phyloP scores from a whole-genome alignment of 192 early-diverging fungal genomes.

The Podila horticola region DNA sequence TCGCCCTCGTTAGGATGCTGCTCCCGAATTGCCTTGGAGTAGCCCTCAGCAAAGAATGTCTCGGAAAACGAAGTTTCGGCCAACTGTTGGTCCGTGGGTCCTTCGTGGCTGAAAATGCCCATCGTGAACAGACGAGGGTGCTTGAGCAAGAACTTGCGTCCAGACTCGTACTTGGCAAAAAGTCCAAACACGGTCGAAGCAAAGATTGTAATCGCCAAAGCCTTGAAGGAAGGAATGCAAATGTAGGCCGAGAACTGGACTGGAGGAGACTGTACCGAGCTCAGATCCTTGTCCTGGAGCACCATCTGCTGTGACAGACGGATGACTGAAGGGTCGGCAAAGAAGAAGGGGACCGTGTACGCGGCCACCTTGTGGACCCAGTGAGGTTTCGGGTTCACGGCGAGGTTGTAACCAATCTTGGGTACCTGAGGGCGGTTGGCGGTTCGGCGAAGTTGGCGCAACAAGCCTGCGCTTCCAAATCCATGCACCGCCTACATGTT shows the following conservation, averaged over 20 bases:
- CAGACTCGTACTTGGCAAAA: conserved; percentile 59
- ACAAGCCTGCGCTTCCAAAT: conserved; percentile 51
- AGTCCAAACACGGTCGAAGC: conserved; percentile 59
- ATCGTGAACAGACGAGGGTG: conserved; percentile 68
- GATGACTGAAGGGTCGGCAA: conserved; percentile 62
- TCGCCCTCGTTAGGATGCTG: conserved; percentile 16
- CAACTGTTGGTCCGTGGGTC: conserved; percentile 66
- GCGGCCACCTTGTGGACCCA: conserved; percentile 60
- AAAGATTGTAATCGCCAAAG: conserved; percentile 46
- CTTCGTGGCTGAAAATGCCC: conserved; percentile 65
- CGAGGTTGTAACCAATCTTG: conserved; percentile 58
- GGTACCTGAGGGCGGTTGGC: conserved; percentile 56
- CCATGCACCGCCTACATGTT: conserved; percentile 53
- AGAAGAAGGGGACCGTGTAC: conserved; percentile 63
- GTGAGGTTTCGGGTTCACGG: conserved; percentile 51
- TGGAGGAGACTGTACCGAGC: conserved; percentile 40
- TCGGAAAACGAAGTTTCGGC: conserved; percentile 61
- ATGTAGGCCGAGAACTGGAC: conserved; percentile 74
- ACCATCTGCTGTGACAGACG: conserved; percentile 65
- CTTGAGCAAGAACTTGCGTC: conserved; percentile 64
- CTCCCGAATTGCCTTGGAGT: conserved; percentile 38
- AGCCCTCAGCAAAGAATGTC: conserved; percentile 67
- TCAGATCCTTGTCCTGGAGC: conserved; percentile 52
- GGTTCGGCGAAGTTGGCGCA: conserved; percentile 56
- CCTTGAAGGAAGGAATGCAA: conserved; percentile 56